Base-by-base conservation (phyloP, 2,329 filamentous ascomycete species). In the Colletotrichum limetticola region DNA sequence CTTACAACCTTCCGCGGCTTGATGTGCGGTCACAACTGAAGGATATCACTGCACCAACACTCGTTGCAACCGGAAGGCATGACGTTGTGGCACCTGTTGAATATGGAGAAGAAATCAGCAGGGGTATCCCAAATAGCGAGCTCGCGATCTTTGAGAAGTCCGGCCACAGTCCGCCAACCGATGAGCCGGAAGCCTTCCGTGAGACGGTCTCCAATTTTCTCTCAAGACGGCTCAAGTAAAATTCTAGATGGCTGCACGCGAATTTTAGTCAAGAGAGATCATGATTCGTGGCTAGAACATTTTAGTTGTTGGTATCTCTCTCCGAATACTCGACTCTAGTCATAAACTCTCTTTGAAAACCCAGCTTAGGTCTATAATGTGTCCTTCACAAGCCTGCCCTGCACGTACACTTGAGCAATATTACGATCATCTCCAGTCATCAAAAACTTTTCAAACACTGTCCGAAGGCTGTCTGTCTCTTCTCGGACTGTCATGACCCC, bases 341-440 rank as follows among this genome's bases (percentile, higher is more conserved):
- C 11, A 35, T 12, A 12, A 35, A 35, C 32, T n/a, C 22, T n/a
- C n/a, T 1, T 64, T 8, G 22, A n/a, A n/a, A 3, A n/a, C 3
- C 30, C 22, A 35, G 12, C 32, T 35, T 53, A 63, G 6, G 55
- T 32, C 12, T 14, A 16, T 14, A 53, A 30, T 3, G 8, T 11
- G 32, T 30, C 81, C 78, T 1, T 68, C 28, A 72, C 26, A 14
- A 74, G 37, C 30, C 12, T 60, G 26, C 90, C 90, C 7, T 79
- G 77, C 0, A 91, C 87, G 79, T 84, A 91, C 0, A 92, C 90
- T 24, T 83, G 78, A 0, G 78, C 77, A 64, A 92, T 89, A 75
- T 92, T 92, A 5, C 91, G 83, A 77, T 92, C 91, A 77, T 92
- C 90, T 0, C 89, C 90, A 2, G 90, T 91, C 89, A 92, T 91